A percentile compares a stretch with the other conserved stretches of the same genome.
Conservation (phyloP, 2,329 filamentous ascomycete genomes). For the Chaetoscypha palmicola region DNA sequence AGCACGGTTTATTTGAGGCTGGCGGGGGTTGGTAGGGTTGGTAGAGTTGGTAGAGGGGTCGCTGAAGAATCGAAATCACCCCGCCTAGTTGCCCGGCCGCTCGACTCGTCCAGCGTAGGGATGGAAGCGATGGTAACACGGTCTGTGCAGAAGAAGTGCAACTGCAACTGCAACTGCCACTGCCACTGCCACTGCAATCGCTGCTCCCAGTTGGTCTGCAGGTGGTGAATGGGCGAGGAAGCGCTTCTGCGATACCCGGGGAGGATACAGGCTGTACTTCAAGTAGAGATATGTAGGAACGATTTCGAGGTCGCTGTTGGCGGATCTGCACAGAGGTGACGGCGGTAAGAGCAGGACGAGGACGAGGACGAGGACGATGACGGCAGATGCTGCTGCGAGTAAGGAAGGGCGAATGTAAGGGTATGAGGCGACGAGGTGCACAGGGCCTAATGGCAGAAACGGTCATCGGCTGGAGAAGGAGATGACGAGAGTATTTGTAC, state of each 20-base stretch:
- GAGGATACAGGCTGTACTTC: neutral
- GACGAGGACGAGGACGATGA: too few relatives aligned
- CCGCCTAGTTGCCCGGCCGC: neutral
- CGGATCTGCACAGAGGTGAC: too few relatives aligned
- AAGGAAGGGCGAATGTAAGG: neutral
- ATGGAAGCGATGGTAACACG: neutral
- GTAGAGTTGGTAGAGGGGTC: too few relatives aligned
- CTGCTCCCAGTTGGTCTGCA: neutral
- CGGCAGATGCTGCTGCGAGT: too few relatives aligned
- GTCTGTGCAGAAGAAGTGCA: neutral
- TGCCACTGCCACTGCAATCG: too few relatives aligned
- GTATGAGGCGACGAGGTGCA: neutral
- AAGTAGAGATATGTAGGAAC: too few relatives aligned
- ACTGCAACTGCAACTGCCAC: too few relatives aligned
- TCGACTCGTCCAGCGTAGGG: neutral
- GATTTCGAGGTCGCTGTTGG: too few relatives aligned
- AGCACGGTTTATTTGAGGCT: conserved; percentile 5
- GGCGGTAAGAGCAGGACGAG: too few relatives aligned
- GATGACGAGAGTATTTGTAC: neutral
- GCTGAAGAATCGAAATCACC: neutral
- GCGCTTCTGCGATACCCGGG: neutral
- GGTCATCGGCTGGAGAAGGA: neutral
- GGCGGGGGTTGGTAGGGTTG: neutral
- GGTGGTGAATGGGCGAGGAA: neutral
- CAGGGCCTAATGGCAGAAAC: neutral